A percentile compares a stretch with the other conserved stretches of the same genome.
These are phyloP conservation scores for Saturnispora halmiae DNA, from an alignment of 805 yeast species.

Conservation along the genomic window DNA sequence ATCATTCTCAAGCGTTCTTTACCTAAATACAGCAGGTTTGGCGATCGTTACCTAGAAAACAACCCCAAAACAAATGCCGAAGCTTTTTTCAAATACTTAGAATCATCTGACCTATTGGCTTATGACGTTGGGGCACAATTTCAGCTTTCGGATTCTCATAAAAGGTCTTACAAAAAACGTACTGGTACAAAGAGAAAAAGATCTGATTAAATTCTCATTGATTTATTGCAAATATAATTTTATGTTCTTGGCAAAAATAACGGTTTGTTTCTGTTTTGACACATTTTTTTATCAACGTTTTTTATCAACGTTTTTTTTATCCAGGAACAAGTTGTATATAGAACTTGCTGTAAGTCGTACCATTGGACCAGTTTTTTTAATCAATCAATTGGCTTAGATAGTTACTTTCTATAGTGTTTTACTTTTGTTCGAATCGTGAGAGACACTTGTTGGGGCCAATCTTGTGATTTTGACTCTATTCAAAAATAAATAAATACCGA, in stretches of 20 bases:
- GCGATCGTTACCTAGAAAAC: background rate
- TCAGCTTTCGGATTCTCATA: background rate
- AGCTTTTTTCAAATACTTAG: constrained; percentile 3
- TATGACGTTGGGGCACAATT: constrained; percentile 7
- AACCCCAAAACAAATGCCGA: constrained; percentile 4
- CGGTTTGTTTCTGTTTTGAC: background rate
- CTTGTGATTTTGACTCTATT: background rate
- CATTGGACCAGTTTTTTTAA: too few species aligned
- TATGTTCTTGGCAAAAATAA: background rate
- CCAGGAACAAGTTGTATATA: too few species aligned
- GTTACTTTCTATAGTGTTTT: too few species aligned
- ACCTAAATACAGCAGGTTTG: constrained; percentile 1
- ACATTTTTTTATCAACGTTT: background rate
- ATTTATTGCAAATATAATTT: too few species aligned
- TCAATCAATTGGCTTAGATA: too few species aligned
- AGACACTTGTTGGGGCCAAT: too few species aligned
- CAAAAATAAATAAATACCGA: background rate
- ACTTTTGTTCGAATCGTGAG: too few species aligned
- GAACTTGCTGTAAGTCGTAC: too few species aligned
- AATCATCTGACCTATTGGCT: constrained; percentile 3
- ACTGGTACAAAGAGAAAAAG: too few species aligned
- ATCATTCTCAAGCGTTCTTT: constrained; percentile 6
- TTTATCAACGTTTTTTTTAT: background rate
- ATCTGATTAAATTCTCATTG: too few species aligned
- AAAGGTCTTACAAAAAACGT: background rate